Evolutionary conservation across 2,329 filamentous ascomycete species (phyloP), one percentile per base, ranked within the genome.

Genomic region (Emericellopsis atlantica): DNA sequence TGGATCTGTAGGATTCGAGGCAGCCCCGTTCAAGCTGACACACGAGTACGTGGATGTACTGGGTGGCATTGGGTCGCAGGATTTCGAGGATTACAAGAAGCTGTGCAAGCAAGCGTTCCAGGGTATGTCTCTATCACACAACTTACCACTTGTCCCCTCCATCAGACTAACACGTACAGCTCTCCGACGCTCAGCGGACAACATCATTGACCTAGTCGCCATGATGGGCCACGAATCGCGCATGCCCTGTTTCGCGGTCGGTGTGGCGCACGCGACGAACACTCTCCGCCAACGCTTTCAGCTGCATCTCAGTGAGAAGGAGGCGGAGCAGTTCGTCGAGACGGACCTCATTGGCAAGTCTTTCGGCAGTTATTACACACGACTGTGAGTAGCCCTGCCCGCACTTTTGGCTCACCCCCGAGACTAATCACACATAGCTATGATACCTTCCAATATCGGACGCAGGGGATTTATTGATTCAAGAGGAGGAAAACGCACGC

Each of bases 1-100:
- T 0, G 85, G 85, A 0, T 83, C 79, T 8, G 84, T 92, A 54
- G 84, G 84, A 3, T 92, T 92, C 51, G 85, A 92, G 61, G 85
- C 85, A 12, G 85, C 85, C 5, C 85, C 85, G 1, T 92, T 92
- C 62, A 92, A 92, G 64, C 67, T 92, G 22, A 89, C 85, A 2
- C 77, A 88, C 48, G 85, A 92, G 54, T 92, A 92, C 54, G 80
- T 92, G 32, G 85, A 92, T 50, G 82, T 92, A 7, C 65, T 92
- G 24, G 85, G 85, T 15, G 85, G 85, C 1, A 58, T 84, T 6
- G 76, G 75, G 5, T 81, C 81, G 1, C 67, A 73, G 4, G 79
- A 81, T 38, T 92, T 79, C 54, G 74, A 82, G 33, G 76, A 82
- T 45, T 92, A 86, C 61, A 89, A 88, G 61, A 73, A 67, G 44